Percentiles rank a stretch among this genome's conserved stretches.
Conservation (phyloP, 257 asterid genomes). For the Penstemon newberryi region DNA sequence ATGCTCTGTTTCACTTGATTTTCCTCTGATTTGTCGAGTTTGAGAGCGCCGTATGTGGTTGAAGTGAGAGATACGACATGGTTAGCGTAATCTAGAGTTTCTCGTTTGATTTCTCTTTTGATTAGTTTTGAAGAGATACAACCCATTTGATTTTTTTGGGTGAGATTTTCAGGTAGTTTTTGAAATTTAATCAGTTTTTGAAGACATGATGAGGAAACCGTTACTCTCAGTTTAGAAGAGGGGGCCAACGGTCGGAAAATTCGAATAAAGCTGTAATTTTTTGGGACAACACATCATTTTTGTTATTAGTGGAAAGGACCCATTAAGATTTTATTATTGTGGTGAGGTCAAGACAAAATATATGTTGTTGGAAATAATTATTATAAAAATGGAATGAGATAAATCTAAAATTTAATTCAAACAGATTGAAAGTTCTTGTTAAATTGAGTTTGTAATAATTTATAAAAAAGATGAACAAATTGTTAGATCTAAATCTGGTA, state of each 20-base stretch:
- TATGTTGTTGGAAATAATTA: neutral
- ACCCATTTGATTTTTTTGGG: conserved; percentile 57
- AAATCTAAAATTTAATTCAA: too few relatives aligned
- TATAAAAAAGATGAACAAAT: too few relatives aligned
- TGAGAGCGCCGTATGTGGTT: conserved; percentile 75
- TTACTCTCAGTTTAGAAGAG: neutral
- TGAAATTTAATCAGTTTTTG: conserved; percentile 28
- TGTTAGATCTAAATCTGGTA: too few relatives aligned
- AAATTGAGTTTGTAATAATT: too few relatives aligned
- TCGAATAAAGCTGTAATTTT: conserved; percentile 36
- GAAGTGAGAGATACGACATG: conserved; percentile 95
- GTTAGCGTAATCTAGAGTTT: conserved; percentile 29
- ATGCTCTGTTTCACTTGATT: neutral
- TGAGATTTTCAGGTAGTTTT: conserved; percentile 13
- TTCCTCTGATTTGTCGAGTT: conserved; percentile 49
- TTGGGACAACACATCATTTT: conserved; percentile 19
- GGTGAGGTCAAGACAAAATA: neutral
- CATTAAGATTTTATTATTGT: neutral
- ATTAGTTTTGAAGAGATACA: conserved; percentile 71
- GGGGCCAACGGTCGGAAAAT: conserved; percentile 73
- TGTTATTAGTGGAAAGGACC: conserved; percentile 31
- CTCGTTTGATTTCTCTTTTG: conserved; percentile 44
- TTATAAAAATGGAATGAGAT: too few relatives aligned
- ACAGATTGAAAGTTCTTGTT: too few relatives aligned
- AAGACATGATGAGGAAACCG: conserved; percentile 31